phyloP scores from a whole-genome alignment of 2,329 filamentous ascomycete genomes.

The Sporothrix protearum region DNA sequence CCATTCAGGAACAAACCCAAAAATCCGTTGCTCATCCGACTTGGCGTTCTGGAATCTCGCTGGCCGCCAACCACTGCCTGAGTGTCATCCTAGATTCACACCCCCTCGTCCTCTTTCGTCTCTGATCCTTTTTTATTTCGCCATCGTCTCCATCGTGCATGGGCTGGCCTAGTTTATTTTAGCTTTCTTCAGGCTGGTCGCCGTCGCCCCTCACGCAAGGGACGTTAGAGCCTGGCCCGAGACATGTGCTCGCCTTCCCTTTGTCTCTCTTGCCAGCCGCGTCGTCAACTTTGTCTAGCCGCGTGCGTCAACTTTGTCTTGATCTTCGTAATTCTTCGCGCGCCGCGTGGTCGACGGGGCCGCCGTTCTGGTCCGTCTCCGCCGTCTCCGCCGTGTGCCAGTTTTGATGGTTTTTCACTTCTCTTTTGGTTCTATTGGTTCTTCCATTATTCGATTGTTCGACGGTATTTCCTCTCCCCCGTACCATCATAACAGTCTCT shows the following conservation, averaged over 20 bases:
- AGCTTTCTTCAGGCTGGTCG: neutral
- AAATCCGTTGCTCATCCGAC: neutral
- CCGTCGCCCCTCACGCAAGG: too few relatives aligned
- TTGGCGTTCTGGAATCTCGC: neutral
- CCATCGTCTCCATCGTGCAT: conserved; percentile 5
- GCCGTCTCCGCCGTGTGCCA: neutral
- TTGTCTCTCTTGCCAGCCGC: neutral
- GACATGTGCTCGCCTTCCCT: neutral
- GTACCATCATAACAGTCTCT: neutral
- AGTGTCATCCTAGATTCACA: neutral
- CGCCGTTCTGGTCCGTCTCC: neutral
- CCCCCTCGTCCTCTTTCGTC: neutral
- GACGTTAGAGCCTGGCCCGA: neutral
- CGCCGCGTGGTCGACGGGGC: neutral
- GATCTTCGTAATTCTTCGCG: neutral
- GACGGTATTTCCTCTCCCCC: neutral
- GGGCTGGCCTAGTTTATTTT: neutral
- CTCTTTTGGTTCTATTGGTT: neutral
- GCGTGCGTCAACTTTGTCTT: neutral
- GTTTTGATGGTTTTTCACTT: neutral
- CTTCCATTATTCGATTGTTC: neutral
- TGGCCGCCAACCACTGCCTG: neutral
- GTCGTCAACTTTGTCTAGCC: too few relatives aligned
- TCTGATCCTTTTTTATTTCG: neutral
- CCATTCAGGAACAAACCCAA: neutral